Evolutionary conservation across 2,329 filamentous ascomycete species (phyloP).

Genomic region (Sporothrix protearum): DNA sequence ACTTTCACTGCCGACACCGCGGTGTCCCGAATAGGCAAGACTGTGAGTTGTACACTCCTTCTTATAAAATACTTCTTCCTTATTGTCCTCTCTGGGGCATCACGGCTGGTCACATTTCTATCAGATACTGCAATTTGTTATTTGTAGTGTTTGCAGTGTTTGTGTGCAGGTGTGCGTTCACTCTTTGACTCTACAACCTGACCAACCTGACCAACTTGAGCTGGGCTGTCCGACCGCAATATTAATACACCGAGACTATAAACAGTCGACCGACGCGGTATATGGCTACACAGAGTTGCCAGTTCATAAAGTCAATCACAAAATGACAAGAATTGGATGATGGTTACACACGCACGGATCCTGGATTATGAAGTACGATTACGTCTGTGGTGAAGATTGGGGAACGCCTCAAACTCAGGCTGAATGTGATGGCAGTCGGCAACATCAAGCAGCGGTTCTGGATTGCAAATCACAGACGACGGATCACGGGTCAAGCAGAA

Average conservation of each 20-base stretch:
- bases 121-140: neutral
- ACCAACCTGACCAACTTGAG: neutral
- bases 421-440: neutral
- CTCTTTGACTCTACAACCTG: neutral
- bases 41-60: neutral
- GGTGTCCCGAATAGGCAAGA: conserved; percentile 11
- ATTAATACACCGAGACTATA: neutral
- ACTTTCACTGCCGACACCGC: neutral
- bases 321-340: neutral
- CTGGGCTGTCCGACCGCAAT: neutral
- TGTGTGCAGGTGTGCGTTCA: neutral
- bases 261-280: neutral
- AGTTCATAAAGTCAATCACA: neutral
- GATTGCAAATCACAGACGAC: neutral
- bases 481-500: neutral
- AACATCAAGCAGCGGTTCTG: neutral
- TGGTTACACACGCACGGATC: neutral
- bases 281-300: neutral
- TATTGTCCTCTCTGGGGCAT: neutral
- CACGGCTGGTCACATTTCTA: neutral
- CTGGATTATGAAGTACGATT: neutral
- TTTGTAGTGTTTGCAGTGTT: neutral
- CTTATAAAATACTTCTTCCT: neutral
- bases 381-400: neutral
- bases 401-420: neutral